These are phyloP conservation scores for Noccaea bulbosa DNA, from an alignment of 345 rosid species.

Conservation along the genomic window DNA sequence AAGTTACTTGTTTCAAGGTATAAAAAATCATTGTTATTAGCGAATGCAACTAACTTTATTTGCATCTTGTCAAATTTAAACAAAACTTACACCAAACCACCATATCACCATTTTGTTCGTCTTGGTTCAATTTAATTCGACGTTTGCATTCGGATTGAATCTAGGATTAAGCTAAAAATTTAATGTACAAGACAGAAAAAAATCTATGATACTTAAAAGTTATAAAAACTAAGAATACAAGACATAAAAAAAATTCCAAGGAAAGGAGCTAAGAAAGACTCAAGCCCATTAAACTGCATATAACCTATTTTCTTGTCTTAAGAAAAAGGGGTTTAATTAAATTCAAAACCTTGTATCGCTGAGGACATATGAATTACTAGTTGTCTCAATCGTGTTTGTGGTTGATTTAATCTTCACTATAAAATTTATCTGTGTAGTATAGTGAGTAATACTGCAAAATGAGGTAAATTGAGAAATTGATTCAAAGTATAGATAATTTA, in stretches of 20 bases:
- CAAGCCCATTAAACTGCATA: not conserved
- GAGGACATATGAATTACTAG: not conserved
- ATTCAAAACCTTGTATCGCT: not conserved
- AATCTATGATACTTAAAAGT: not conserved
- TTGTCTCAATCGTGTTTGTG: not conserved
- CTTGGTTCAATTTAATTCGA: not conserved
- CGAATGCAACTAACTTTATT: not conserved
- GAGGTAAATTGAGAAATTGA: not conserved
- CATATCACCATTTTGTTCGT: not conserved
- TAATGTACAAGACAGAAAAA: too few relatives aligned
- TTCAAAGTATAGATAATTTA: not conserved
- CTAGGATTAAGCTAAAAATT: too few relatives aligned
- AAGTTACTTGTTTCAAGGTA: constrained; percentile 16
- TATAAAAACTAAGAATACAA: not conserved
- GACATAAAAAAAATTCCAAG: not conserved
- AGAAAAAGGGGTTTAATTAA: too few relatives aligned
- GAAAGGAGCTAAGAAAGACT: not conserved
- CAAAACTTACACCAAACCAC: not conserved
- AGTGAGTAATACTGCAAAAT: not conserved
- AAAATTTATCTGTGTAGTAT: not conserved
- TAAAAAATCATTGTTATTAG: not conserved
- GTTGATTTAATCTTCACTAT: not conserved
- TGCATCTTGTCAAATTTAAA: not conserved
- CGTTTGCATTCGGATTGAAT: too few relatives aligned
- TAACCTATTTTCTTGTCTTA: too few relatives aligned